Evolutionary conservation across 2,329 filamentous ascomycete genomes (phyloP).

Genomic region (Paraphaeosphaeria sporulosa): DNA sequence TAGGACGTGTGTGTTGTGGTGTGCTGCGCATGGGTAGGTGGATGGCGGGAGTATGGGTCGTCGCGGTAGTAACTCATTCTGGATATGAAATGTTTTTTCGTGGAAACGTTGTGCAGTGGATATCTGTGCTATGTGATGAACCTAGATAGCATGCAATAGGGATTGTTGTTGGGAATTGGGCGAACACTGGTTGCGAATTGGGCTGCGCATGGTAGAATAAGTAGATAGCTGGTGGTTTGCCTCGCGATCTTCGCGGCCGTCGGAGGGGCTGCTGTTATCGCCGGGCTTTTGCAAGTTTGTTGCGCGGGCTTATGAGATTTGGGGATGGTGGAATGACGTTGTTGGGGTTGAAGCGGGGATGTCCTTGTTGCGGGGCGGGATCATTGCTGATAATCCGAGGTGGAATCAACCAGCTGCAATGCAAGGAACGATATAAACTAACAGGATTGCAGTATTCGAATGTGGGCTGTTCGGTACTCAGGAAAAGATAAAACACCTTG

Average conservation of each 20-base stretch:
- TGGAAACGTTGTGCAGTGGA: too few relatives aligned
- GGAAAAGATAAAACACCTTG: too few relatives aligned
- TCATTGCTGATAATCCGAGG: background rate
- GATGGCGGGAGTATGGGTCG: background rate
- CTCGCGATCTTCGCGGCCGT: background rate
- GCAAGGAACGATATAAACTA: too few relatives aligned
- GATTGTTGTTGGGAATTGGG: too few relatives aligned
- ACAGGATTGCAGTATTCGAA: too few relatives aligned
- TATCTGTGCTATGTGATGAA: too few relatives aligned
- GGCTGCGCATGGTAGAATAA: too few relatives aligned
- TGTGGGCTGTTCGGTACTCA: too few relatives aligned
- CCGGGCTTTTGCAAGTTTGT: background rate
- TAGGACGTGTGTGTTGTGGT: background rate
- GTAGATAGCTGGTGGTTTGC: background rate
- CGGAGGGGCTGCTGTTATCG: background rate
- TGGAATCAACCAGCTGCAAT: background rate
- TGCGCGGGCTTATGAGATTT: background rate
- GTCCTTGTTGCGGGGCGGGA: conserved; percentile 2
- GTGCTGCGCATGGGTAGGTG: background rate
- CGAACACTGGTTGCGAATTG: too few relatives aligned
- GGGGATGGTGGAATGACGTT: conserved; percentile 4
- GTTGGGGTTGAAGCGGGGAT: conserved; percentile 1
- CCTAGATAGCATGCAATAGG: too few relatives aligned
- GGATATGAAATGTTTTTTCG: too few relatives aligned
- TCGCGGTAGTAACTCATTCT: background rate